phyloP scores from a whole-genome alignment of 331 rosid genomes.

The Acacia concinna region DNA sequence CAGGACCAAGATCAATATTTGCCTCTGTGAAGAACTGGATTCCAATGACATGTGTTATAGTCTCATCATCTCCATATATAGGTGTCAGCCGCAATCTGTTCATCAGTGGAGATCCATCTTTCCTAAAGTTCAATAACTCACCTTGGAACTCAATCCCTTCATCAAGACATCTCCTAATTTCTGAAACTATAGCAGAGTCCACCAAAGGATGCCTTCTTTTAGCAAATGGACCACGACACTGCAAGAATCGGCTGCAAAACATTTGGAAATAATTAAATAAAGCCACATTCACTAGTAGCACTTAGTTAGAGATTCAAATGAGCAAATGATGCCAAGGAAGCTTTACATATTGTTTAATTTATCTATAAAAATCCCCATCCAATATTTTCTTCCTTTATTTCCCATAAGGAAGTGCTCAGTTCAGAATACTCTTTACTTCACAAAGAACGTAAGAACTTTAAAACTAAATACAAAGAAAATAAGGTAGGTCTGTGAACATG shows the following conservation, averaged over 20 bases:
- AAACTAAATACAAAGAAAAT: not conserved
- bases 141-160: slow-evolving; percentile 84
- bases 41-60: slow-evolving; percentile 73
- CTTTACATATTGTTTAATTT: not conserved
- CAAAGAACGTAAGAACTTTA: not conserved
- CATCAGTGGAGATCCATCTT: slow-evolving; percentile 86
- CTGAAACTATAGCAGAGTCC: slow-evolving; percentile 63
- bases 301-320: not conserved
- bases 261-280: slow-evolving; percentile 12
- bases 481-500: slow-evolving; percentile 7
- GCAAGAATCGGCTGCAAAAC: slow-evolving; percentile 79
- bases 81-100: slow-evolving; percentile 74
- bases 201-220: slow-evolving; percentile 80
- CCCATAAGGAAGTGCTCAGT: not conserved
- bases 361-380: not conserved
- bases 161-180: slow-evolving; percentile 72
- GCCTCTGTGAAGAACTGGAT: slow-evolving; percentile 75
- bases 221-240: slow-evolving; percentile 84
- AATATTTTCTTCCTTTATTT: not conserved
- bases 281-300: not conserved
- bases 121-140: slow-evolving; percentile 75
- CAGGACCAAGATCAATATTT: slow-evolving; percentile 72
- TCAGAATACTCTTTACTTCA: not conserved
- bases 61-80: slow-evolving; percentile 74
- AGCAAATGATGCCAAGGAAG: not conserved